Conservation (phyloP, 2,329 filamentous ascomycete species). For the Xylaria sp. region DNA sequence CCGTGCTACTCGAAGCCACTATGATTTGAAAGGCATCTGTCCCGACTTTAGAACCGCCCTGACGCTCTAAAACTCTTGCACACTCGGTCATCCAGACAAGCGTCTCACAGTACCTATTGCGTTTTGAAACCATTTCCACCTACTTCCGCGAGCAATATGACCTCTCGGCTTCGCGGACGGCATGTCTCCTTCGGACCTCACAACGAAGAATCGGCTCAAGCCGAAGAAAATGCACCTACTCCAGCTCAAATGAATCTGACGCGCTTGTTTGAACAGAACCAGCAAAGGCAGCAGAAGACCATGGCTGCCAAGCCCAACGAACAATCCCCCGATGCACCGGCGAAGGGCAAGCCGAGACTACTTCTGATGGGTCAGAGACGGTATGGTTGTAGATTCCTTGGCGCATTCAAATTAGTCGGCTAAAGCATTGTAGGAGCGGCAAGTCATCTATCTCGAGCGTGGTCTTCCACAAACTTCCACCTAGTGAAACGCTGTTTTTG, state of each 20-base stretch:
- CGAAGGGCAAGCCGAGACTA: constrained; percentile 81
- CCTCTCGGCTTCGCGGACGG: constrained; percentile 47
- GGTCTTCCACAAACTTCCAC: constrained; percentile 98
- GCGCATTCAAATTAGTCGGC: constrained; percentile 14
- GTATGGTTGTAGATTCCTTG: constrained; percentile 61
- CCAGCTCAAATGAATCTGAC: constrained; percentile 72
- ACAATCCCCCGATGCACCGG: constrained; percentile 57
- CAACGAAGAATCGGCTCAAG: constrained; percentile 33
- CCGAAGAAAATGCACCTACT: constrained; percentile 57
- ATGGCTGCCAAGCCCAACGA: constrained; percentile 60
- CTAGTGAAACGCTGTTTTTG: constrained; percentile 93
- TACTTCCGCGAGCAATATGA: constrained; percentile 42
- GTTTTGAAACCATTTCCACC: background rate
- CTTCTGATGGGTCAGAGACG: constrained; percentile 95
- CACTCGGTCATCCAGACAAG: constrained; percentile 37
- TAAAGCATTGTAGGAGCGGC: constrained; percentile 75
- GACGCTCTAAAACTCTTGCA: constrained; percentile 22
- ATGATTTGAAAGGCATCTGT: constrained; percentile 40
- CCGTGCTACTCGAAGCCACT: constrained; percentile 32
- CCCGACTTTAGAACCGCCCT: constrained; percentile 36
- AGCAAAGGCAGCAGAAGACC: constrained; percentile 62
- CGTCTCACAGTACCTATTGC: constrained; percentile 31
- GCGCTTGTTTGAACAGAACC: constrained; percentile 72
- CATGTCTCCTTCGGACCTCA: constrained; percentile 41
- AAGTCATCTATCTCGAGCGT: constrained; percentile 99